Evolutionary conservation across 495 filamentous ascomycete species (phyloP).

Genomic region (Ascodesmis nigricans): DNA sequence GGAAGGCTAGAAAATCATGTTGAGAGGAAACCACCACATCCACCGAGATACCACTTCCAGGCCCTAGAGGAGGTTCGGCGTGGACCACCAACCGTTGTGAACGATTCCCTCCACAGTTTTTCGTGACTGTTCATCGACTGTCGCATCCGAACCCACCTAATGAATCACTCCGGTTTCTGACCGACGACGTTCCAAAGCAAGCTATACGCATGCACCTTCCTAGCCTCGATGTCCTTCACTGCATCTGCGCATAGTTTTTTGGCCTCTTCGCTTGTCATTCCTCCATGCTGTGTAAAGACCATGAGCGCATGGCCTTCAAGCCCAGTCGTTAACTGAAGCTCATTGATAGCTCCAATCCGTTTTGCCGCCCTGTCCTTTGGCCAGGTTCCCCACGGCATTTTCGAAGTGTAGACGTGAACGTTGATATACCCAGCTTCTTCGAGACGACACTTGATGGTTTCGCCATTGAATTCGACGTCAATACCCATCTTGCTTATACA

Average conservation of each 20-base stretch:
- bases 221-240: constrained; percentile 31
- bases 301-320: constrained; percentile 5
- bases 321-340: constrained; percentile 2
- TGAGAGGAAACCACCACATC: too few relatives aligned
- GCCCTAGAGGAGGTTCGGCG: too few relatives aligned
- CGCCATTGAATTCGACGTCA: constrained; percentile 13
- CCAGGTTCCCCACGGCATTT: constrained; percentile 30
- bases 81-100: too few relatives aligned
- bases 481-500: constrained; percentile 4
- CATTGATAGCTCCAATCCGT: constrained; percentile 4
- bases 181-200: too few relatives aligned
- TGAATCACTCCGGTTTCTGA: too few relatives aligned
- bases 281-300: constrained; percentile 6
- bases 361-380: constrained; percentile 24
- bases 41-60: too few relatives aligned
- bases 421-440: constrained; percentile 24
- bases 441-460: too few relatives aligned
- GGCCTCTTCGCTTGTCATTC: constrained; percentile 1
- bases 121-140: too few relatives aligned
- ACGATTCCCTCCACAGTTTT: too few relatives aligned
- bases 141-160: too few relatives aligned
- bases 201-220: constrained; percentile 29
- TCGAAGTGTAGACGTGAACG: constrained; percentile 23
- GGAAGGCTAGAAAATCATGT: too few relatives aligned
- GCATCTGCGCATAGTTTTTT: constrained; percentile 19